Percentiles rank a stretch among this genome's conserved stretches.
These are phyloP conservation scores for Amauroascus niger DNA, from an alignment of 2,329 filamentous ascomycete genomes.

Conservation along the genomic window DNA sequence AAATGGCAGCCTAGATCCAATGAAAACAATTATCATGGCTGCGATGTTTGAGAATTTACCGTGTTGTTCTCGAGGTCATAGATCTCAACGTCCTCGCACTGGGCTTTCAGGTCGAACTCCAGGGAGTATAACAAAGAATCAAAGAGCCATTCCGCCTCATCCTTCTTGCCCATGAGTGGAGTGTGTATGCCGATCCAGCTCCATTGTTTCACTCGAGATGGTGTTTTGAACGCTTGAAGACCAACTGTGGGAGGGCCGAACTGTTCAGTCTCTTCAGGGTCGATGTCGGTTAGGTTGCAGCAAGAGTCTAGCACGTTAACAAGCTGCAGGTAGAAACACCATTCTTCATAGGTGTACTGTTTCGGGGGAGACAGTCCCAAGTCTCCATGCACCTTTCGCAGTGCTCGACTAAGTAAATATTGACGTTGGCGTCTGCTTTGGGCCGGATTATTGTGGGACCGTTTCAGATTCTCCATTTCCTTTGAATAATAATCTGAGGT, in stretches of 20 bases:
- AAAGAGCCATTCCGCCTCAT: conserved; percentile 38
- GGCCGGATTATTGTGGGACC: conserved; percentile 23
- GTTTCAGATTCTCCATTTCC: conserved; percentile 8
- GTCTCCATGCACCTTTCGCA: conserved; percentile 33
- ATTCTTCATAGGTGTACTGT: conserved; percentile 36
- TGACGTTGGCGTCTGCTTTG: conserved; percentile 39
- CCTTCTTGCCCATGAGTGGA: conserved; percentile 34
- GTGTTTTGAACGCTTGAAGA: conserved; percentile 1
- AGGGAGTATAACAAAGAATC: conserved; percentile 31
- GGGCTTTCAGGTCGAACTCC: conserved; percentile 30
- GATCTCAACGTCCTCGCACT: conserved; percentile 18
- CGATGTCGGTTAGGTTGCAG: conserved; percentile 25
- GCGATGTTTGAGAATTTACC: no score
- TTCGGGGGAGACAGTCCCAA: conserved; percentile 26
- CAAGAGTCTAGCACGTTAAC: conserved; percentile 39
- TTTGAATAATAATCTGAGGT: conserved; percentile 7
- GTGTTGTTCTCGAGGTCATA: not conserved
- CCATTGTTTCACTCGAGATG: conserved; percentile 23
- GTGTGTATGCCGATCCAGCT: conserved; percentile 35
- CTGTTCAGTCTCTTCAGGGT: conserved; percentile 4
- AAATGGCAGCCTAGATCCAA: no score
- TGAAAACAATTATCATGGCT: no score
- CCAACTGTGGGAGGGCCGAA: conserved; percentile 1
- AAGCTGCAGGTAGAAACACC: conserved; percentile 43
- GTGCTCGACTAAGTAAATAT: conserved; percentile 31